Percentiles rank a stretch among this genome's conserved stretches.
Conservation (phyloP, 2,329 filamentous ascomycete genomes). For the Podosphaera xanthii region DNA sequence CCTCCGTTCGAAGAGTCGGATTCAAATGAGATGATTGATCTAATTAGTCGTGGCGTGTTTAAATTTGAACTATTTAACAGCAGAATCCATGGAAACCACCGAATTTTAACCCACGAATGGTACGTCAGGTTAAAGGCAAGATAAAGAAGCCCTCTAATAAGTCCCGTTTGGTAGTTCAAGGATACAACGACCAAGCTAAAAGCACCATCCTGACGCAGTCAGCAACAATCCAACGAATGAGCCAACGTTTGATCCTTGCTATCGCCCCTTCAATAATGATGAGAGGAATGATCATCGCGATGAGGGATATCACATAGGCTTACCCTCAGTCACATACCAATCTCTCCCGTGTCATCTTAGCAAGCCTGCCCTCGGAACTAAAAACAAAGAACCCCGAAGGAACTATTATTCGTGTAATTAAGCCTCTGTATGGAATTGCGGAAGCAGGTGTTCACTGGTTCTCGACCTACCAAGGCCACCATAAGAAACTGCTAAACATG, state of each 20-base stretch:
- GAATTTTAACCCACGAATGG: background rate
- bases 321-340: background rate
- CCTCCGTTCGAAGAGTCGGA: background rate
- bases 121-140: background rate
- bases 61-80: background rate
- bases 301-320: constrained; percentile 1
- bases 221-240: constrained; percentile 3
- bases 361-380: background rate
- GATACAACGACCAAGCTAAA: constrained; percentile 4
- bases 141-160: background rate
- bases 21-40: background rate
- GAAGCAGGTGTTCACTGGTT: background rate
- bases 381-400: constrained; percentile 1
- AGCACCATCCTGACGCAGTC: constrained; percentile 4
- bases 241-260: constrained; percentile 2
- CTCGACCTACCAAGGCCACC: constrained; percentile 1
- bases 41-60: background rate
- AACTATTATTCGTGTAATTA: background rate
- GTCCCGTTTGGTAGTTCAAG: constrained; percentile 2
- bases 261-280: background rate
- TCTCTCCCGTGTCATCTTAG: background rate
- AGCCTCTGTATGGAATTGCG: background rate
- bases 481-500: background rate
- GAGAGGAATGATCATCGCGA: background rate
- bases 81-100: background rate